phyloP scores from a whole-genome alignment of 2,329 filamentous ascomycete species.

The Leptodontidium sp. region DNA sequence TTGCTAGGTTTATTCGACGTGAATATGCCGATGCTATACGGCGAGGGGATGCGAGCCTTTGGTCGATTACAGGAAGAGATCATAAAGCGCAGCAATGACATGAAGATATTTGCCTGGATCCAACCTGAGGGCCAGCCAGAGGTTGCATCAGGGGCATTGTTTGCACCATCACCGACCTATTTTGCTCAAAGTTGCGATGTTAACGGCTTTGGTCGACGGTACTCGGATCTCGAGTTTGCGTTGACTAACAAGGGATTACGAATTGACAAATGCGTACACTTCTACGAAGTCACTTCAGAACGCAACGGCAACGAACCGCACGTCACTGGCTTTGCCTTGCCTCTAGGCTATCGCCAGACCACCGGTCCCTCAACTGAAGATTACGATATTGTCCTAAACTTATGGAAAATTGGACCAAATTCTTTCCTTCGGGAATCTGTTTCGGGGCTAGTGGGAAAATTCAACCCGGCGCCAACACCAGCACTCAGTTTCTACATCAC shows the following conservation, averaged over 20 bases:
- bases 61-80: conserved; percentile 49
- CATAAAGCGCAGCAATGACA: conserved; percentile 46
- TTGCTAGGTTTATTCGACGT: conserved; percentile 49
- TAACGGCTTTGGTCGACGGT: not conserved
- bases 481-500: conserved; percentile 5
- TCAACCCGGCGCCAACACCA: too few relatives aligned
- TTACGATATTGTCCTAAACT: not conserved
- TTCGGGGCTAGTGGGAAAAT: not conserved
- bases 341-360: not conserved
- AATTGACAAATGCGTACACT: conserved; percentile 10
- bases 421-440: conserved; percentile 18
- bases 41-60: conserved; percentile 49
- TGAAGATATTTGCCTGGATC: conserved; percentile 48
- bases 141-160: not conserved
- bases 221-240: conserved; percentile 7
- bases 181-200: conserved; percentile 4
- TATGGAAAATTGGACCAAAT: conserved; percentile 17
- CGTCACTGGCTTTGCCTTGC: not conserved
- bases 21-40: conserved; percentile 50
- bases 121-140: not conserved
- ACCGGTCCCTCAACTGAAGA: not conserved
- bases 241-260: conserved; percentile 22
- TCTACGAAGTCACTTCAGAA: not conserved
- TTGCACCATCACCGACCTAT: conserved; percentile 12
- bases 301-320: not conserved